phyloP scores from a whole-genome alignment of 257 asterid species.

The Lycium barbarum region DNA sequence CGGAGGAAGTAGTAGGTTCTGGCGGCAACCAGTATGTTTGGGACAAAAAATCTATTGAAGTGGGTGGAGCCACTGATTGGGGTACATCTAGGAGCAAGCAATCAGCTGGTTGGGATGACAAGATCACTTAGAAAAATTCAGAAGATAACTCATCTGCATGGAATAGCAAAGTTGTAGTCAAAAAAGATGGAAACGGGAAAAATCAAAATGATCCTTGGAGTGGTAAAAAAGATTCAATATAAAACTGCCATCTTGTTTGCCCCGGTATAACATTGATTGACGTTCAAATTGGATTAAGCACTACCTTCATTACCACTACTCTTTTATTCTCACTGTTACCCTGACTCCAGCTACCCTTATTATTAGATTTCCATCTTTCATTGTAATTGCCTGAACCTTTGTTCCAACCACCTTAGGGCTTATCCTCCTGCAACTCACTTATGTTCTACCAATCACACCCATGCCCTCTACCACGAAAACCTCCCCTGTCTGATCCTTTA shows the following conservation, averaged over 20 bases:
- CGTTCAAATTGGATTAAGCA: not conserved
- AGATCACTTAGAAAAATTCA: not conserved
- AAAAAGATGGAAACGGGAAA: not conserved
- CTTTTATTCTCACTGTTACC: constrained; percentile 28
- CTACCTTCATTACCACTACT: constrained; percentile 33
- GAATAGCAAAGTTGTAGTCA: not conserved
- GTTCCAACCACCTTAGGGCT: constrained; percentile 45
- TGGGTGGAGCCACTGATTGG: not conserved
- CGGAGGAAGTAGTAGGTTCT: constrained; percentile 40
- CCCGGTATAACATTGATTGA: too few relatives aligned
- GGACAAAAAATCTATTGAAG: constrained; percentile 31
- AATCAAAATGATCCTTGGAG: constrained; percentile 34
- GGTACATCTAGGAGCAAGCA: not conserved
- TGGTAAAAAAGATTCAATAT: constrained; percentile 34
- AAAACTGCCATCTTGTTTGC: too few relatives aligned
- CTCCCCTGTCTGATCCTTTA: constrained; percentile 22
- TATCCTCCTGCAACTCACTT: constrained; percentile 57
- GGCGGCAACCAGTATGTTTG: constrained; percentile 41
- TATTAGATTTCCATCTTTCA: constrained; percentile 55
- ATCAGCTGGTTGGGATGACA: constrained; percentile 47
- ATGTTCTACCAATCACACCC: constrained; percentile 46
- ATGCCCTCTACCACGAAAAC: constrained; percentile 50
- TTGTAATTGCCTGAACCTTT: constrained; percentile 43
- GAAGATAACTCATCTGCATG: constrained; percentile 8
- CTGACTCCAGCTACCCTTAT: constrained; percentile 24